Conservation (phyloP, 2,329 filamentous ascomycete species). For the Chaetomiaceae sp. region DNA sequence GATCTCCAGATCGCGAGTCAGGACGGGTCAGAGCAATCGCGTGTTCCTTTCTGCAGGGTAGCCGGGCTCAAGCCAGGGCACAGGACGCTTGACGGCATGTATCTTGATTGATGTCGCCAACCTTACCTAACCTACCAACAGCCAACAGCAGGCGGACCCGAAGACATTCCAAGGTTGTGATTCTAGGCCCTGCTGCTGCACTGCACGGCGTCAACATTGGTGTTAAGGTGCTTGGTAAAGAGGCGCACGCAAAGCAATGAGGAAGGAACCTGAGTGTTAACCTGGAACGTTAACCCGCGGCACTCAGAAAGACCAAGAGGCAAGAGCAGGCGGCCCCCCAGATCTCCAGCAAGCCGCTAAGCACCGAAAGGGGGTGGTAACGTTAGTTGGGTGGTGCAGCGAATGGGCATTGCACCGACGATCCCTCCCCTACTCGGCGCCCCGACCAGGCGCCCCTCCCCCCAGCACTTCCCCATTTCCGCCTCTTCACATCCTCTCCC, state of each 20-base stretch:
- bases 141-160: too few relatives aligned
- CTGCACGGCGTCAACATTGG: too few relatives aligned
- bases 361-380: conserved; percentile 15
- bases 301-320: too few relatives aligned
- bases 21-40: background rate
- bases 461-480: conserved; percentile 16
- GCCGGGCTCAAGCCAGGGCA: too few relatives aligned
- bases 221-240: too few relatives aligned
- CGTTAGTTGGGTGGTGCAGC: background rate
- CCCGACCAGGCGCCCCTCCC: conserved; percentile 7
- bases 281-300: background rate
- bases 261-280: too few relatives aligned
- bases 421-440: conserved; percentile 21
- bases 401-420: conserved; percentile 18
- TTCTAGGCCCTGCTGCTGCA: too few relatives aligned
- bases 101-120: too few relatives aligned
- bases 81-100: too few relatives aligned
- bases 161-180: too few relatives aligned
- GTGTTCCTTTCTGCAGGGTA: background rate
- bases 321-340: background rate
- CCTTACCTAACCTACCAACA: too few relatives aligned
- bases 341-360: conserved; percentile 7
- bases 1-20: background rate
- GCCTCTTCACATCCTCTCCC: conserved; percentile 9
- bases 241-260: too few relatives aligned